Conservation (phyloP, 2,329 filamentous ascomycete genomes). For the Stagonosporopsis rhizophila region DNA sequence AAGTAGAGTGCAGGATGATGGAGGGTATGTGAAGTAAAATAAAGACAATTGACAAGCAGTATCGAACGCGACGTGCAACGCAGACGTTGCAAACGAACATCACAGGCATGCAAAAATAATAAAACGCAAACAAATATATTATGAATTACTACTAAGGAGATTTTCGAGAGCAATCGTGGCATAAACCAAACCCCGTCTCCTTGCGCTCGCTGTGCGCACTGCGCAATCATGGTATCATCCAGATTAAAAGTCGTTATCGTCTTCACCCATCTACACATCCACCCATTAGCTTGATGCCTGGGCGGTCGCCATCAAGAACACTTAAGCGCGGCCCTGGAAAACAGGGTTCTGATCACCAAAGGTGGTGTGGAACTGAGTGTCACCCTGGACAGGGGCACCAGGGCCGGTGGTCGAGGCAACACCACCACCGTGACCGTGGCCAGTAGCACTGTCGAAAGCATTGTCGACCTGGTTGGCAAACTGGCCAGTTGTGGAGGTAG, state of each 20-base stretch:
- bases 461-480: slow-evolving; percentile 56
- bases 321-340: slow-evolving; percentile 47
- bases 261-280: slow-evolving; percentile 7
- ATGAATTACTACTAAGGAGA: slow-evolving; percentile 30
- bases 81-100: not conserved
- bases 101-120: not conserved
- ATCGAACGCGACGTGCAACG: too few species aligned
- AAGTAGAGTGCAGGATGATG: not conserved
- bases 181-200: slow-evolving; percentile 10
- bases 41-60: too few species aligned
- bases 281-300: slow-evolving; percentile 12
- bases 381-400: slow-evolving; percentile 17
- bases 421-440: slow-evolving; percentile 17
- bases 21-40: not conserved
- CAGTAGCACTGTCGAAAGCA: slow-evolving; percentile 46
- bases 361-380: slow-evolving; percentile 45
- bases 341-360: slow-evolving; percentile 55
- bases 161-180: slow-evolving; percentile 3
- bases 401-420: slow-evolving; percentile 24
- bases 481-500: slow-evolving; percentile 25
- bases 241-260: slow-evolving; percentile 34
- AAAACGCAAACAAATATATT: slow-evolving; percentile 17
- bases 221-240: slow-evolving; percentile 46
- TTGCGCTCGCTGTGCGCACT: slow-evolving; percentile 14
- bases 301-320: slow-evolving; percentile 16